Evolutionary conservation across 208 protist species (phyloP).

Genomic region (Leishmania arabica): DNA sequence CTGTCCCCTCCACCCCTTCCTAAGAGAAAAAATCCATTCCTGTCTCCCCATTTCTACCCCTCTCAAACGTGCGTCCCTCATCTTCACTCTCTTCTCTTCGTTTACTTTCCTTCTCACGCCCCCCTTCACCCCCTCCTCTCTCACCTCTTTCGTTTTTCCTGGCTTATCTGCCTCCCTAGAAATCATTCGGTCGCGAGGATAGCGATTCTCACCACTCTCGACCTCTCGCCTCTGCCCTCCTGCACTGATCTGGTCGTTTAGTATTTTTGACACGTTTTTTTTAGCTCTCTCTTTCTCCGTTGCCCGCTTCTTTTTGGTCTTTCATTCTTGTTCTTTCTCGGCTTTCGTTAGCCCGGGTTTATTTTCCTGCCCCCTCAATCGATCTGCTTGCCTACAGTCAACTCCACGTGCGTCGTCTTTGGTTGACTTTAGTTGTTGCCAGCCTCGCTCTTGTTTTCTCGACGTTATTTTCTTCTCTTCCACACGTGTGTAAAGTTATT

Average conservation of each 20-base stretch:
- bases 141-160: neutral
- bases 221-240: neutral
- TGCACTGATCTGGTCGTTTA: neutral
- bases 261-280: neutral
- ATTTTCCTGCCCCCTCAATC: neutral
- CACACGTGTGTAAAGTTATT: neutral
- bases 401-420: neutral
- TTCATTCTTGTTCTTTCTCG: neutral
- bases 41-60: neutral
- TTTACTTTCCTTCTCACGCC: neutral
- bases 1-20: neutral
- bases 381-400: neutral
- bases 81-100: neutral
- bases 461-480: neutral
- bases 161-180: neutral
- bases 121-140: neutral
- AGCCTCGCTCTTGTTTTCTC: neutral
- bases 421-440: neutral
- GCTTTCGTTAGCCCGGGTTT: neutral
- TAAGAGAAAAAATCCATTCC: neutral
- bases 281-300: neutral
- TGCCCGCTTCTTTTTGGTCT: neutral
- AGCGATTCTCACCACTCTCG: neutral
- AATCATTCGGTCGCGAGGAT: neutral
- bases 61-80: neutral